Base-by-base conservation (phyloP, 2,329 filamentous ascomycete genomes). In the Mycocentrospora acerina region DNA sequence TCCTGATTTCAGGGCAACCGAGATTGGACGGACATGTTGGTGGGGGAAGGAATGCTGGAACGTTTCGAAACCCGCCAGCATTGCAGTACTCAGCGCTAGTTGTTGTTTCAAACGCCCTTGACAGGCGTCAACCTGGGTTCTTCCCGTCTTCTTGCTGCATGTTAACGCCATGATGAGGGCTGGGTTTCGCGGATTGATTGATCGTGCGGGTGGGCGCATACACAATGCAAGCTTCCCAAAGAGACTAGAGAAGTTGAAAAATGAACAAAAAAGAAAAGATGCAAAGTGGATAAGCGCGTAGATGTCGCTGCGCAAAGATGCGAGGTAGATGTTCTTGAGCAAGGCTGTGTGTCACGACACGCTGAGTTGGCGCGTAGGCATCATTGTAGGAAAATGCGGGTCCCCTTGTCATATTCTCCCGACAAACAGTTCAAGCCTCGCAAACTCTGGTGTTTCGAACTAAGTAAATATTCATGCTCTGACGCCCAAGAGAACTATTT, bases 101-200 rank as follows among this genome's bases (percentile, higher is more conserved):
- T 41, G 28, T 13, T 47, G 53, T 58, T 57, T 58, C 55, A 58
- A 55, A 51, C 41, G 36, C 29, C 36, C 38, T 24, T 39, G 15
- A 46, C 44, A 41, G 27, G 52, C 47, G 44, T 35, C 53, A 41
- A 33, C 43, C 40, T 36, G 40, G 44, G 42, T 40, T 19, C 12
- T 13, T 25, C n/a, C n/a, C n/a, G n/a, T n/a, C n/a, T n/a, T n/a
- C n/a, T 38, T 42, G 38, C 41, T 48, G 44, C 33, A 35, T 24
- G 28, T 17, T 32, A 37, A 48, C 31, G 29, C 34, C 35, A 34
- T 30, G 29, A 28, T 22, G 19, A 22, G 19, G 9, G 19, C 9
- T 22, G 19, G 19, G 9, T 9, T 22, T 9, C 19, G 9, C 19
- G 9, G 5, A 9, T 22, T 9, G 19, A 6, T 9, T 22, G 19